Evolutionary conservation across 192 early-diverging fungal genomes (phyloP).

Genomic region (Entrophospora sp.): DNA sequence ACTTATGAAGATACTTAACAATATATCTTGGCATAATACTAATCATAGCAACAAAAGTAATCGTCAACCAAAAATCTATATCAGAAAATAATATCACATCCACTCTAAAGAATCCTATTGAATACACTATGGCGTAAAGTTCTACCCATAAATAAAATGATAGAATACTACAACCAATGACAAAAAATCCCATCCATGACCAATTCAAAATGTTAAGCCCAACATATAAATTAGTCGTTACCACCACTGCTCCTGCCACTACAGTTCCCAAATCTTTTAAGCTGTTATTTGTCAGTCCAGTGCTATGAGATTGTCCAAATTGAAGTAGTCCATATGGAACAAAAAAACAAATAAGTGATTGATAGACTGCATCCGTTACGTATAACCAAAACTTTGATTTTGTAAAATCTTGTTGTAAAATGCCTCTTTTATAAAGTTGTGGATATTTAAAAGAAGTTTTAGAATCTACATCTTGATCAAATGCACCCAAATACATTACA

Average conservation of each 20-base stretch:
- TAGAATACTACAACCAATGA: constrained; percentile 32
- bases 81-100: constrained; percentile 48
- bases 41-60: constrained; percentile 47
- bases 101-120: constrained; percentile 42
- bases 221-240: no score
- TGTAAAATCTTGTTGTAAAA: constrained; percentile 64
- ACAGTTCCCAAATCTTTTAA: constrained; percentile 61
- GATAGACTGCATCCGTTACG: constrained; percentile 59
- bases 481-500: constrained; percentile 59
- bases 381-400: constrained; percentile 63
- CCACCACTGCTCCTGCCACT: constrained; percentile 62
- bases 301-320: constrained; percentile 33
- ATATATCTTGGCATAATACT: constrained; percentile 69
- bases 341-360: constrained; percentile 60
- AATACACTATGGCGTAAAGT: constrained; percentile 26
- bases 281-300: constrained; percentile 36
- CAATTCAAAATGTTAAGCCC: constrained; percentile 62
- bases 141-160: no score
- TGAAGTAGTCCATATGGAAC: constrained; percentile 49
- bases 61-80: constrained; percentile 57
- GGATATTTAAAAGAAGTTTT: constrained; percentile 59
- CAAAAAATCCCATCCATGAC: constrained; percentile 58
- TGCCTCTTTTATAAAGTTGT: constrained; percentile 68
- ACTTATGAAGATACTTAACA: constrained; percentile 57
- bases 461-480: constrained; percentile 73